Base-by-base conservation (phyloP, 257 asterid species). In the Solanum bulbocastanum region DNA sequence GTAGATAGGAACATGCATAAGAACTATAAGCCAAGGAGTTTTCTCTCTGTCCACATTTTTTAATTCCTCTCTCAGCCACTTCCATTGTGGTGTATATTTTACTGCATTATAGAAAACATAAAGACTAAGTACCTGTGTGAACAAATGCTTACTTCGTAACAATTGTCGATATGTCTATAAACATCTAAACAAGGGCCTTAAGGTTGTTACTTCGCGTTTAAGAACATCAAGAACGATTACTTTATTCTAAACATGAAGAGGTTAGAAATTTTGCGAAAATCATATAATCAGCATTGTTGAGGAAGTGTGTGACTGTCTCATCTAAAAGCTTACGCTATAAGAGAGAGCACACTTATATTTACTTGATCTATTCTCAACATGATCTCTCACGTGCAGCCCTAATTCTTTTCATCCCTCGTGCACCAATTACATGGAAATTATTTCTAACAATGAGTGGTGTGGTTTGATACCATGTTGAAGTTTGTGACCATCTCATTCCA, bases 11-110 rank as follows among this genome's bases (percentile, higher is more conserved):
- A 92, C 94, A 89, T 97, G 99, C 98, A 94, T 95, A 92, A 97
- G 91, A 39, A 97, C 98, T 84, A 97, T 94, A 81, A 97, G 96
- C 99, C 99, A 97, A 75, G 99, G 98, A 89, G 99, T 97, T 89
- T 92, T 96, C 90, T 93, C 95, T 90, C 99, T 90, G 93, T 96
- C 96, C 8, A 96, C 96, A 56, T 87, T 92, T 83, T 92, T 87
- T 5, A 95, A 82, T 91, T 96, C 99, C 82, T 92, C 88, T 20
- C 84, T 84, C 69, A 95, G 96, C 99, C 99, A 96, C 91, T 42
- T 92, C 90, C 91, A 96, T 87, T 96, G 99, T 40, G 99, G 99
- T 58, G 98, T 94, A 82, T 96, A 96, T 89, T 96, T 95, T 40
- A 97, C 99, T 97, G 96, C 89, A 91, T 94, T 44, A 27, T 10